Base-by-base conservation (phyloP, 306 rosid genomes). In the Macrotyloma uniflorum region DNA sequence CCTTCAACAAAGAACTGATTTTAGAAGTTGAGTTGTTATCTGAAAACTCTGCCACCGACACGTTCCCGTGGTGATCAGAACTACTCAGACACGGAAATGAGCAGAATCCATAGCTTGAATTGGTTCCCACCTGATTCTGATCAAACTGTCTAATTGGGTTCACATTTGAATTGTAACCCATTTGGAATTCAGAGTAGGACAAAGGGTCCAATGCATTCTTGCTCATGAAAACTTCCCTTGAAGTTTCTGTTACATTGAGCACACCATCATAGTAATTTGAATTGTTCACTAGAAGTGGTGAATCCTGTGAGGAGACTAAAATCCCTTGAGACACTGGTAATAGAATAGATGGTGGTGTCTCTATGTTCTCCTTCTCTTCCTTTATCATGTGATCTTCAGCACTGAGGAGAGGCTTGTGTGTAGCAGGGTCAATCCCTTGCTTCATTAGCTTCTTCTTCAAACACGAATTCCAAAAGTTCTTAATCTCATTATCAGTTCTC, bases 401-500 rank as follows among this genome's bases (percentile, higher is more conserved):
- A 15, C 35, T 81, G 22, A 75, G 23, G 16, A 89, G 67, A 0
- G 94, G 93, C 80, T 92, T 91, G 88, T 94, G 98, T 30, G 98
- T 91, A 1, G 93, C 53, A 67, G 98, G 97, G 80, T 94, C 98
- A 69, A 94, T 91, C 51, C 98, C 98, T 84, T 91, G 96, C 89
- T 91, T 94, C 89, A 90, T 80, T 18, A 94, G 91, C 88, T 90
- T 94, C 86, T 94, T 94, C 91, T 94, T 94, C 85, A 94, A 73
- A 65, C 89, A 81, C 54, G 98, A 94, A 83, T 94, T 92, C 98
- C 98, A 94, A 30, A 92, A 92, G 70, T 94, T 94, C 47, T 94
- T 94, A 5, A 94, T 92, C 89, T 94, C 98, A 67, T 94, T 94
- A 30, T 94, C 98, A 12, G 98, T 94, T 89, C 98, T 90, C 43